Evolutionary conservation across 805 yeast species (phyloP), one percentile per base, ranked within the genome.

Genomic region (Zygotorulaspora chibaensis): DNA sequence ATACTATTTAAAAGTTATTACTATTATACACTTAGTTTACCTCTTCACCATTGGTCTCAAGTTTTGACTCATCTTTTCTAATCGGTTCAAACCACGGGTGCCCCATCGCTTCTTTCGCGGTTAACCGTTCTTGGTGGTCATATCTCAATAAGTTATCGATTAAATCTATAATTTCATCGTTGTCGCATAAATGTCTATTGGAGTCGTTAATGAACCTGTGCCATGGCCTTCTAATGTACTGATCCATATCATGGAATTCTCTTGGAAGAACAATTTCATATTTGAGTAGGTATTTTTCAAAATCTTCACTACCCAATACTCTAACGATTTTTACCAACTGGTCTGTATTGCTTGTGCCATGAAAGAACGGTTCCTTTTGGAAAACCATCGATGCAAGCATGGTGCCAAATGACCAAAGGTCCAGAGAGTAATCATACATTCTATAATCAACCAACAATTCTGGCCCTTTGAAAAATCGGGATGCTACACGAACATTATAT

Each of bases 371-470:
- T 57, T 90, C 97, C 64, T 83, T 85, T 62, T 84, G 83, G 72
- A 90, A 90, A 23, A 89, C 79, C 63, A 90, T 85, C 5, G 96
- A 85, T 4, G 96, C 96, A 50, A 89, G 68, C 79, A 88, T 88
- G 34, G 96, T 90, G 35, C 97, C 97, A 45, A 87, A 84, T 1
- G 96, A 87, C 97, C 97, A 90, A 58, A 90, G 66, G 66, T 90
- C 97, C 44, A 90, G 73, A 8, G 96, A 86, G 65, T 90, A 90
- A 66, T 90, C 96, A 65, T 90, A 90, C 69, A 81, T 84, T 62
- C 85, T 85, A 61, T 84, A 81, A 64, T 89, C 90, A 18, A 89
- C 88, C 49, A 90, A 72, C 47, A 90, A 69, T 62, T 90, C 97
- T 2, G 97, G 97, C 2, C 96, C 96, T 67, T 90, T 90, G 67